A percentile compares a stretch with the other conserved stretches of the same genome.
Evolutionary conservation across 768 basidiomycete genomes (phyloP).

Genomic region (Gautieria morchelliformis): DNA sequence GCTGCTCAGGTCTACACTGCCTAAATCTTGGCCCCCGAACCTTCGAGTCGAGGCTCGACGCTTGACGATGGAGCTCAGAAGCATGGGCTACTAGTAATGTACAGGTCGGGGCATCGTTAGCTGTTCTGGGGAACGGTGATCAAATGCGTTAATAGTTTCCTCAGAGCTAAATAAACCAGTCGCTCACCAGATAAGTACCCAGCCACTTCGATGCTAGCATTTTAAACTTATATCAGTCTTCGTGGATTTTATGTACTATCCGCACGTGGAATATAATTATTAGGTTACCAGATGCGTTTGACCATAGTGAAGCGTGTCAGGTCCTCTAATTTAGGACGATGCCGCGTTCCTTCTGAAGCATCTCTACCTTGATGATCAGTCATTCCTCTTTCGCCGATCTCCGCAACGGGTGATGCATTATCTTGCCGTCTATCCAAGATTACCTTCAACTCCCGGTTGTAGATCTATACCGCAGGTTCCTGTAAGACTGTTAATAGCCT

Average conservation of each 20-base stretch:
- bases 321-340: conserved; percentile 71
- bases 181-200: too few species aligned
- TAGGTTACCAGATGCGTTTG: conserved; percentile 67
- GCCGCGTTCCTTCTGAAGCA: conserved; percentile 36
- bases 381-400: conserved; percentile 52
- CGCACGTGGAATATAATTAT: neutral
- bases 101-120: too few species aligned
- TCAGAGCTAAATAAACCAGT: too few species aligned
- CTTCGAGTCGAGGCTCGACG: too few species aligned
- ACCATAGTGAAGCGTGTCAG: conserved; percentile 95
- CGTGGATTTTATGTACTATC: too few species aligned
- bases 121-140: too few species aligned
- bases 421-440: conserved; percentile 62
- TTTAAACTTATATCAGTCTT: neutral
- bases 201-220: neutral
- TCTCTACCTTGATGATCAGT: conserved; percentile 15
- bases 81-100: too few species aligned
- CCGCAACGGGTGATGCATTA: conserved; percentile 54
- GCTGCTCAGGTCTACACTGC: too few species aligned
- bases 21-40: too few species aligned
- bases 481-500: neutral
- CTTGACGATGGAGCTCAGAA: too few species aligned
- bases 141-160: too few species aligned
- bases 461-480: conserved; percentile 36
- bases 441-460: conserved; percentile 72